These are phyloP conservation scores for Claviceps africana DNA, from an alignment of 2,329 filamentous ascomycete species.

Conservation along the genomic window DNA sequence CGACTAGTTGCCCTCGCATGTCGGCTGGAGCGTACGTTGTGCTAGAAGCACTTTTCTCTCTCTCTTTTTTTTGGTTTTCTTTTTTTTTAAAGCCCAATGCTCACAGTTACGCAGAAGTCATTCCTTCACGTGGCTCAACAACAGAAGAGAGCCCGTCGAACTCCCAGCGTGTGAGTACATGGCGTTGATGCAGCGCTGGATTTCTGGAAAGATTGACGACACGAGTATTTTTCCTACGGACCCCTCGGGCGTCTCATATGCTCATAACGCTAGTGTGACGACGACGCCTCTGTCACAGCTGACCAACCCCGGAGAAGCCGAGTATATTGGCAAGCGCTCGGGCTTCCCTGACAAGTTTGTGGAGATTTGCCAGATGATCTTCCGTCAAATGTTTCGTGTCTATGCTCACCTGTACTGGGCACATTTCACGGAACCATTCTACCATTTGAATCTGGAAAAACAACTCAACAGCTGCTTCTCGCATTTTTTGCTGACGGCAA, in stretches of 20 bases:
- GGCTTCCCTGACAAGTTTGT: slow-evolving; percentile 87
- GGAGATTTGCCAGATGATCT: slow-evolving; percentile 81
- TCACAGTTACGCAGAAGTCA: slow-evolving; percentile 45
- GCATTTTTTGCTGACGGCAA: slow-evolving; percentile 69
- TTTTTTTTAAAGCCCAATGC: not conserved
- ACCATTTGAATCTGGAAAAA: slow-evolving; percentile 67
- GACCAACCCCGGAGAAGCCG: slow-evolving; percentile 43
- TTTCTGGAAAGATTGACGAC: slow-evolving; percentile 89
- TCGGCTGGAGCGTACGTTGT: slow-evolving; percentile 77
- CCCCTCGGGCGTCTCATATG: slow-evolving; percentile 52
- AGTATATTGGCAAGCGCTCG: slow-evolving; percentile 82
- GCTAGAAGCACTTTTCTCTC: not conserved
- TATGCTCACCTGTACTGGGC: slow-evolving; percentile 98
- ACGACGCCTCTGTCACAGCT: slow-evolving; percentile 49
- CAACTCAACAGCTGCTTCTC: slow-evolving; percentile 80
- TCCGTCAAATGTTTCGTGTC: slow-evolving; percentile 97
- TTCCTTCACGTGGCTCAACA: slow-evolving; percentile 93
- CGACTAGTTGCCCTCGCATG: slow-evolving; percentile 76
- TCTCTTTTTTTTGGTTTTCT: not conserved
- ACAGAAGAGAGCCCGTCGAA: slow-evolving; percentile 74
- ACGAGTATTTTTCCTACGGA: slow-evolving; percentile 82
- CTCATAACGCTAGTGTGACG: slow-evolving; percentile 45
- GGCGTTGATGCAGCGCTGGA: slow-evolving; percentile 92
- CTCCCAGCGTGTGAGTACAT: slow-evolving; percentile 90
- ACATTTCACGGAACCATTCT: slow-evolving; percentile 76